phyloP scores from a whole-genome alignment of 2,329 filamentous ascomycete species.

The Aspergillus clavatus region DNA sequence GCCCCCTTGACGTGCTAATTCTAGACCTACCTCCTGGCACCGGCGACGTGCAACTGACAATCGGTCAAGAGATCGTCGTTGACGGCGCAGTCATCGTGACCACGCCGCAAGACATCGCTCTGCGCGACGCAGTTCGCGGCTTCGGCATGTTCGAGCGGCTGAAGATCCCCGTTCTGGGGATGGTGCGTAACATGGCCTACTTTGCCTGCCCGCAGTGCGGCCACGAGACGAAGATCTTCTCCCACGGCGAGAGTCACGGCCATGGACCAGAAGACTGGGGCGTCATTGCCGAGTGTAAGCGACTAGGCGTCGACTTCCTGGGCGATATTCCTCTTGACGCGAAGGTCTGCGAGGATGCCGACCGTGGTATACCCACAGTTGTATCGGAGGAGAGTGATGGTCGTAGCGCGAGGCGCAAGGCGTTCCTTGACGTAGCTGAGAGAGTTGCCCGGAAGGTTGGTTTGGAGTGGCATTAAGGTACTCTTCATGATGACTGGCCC shows the following conservation, averaged over 20 bases:
- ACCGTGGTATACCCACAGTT: constrained; percentile 82
- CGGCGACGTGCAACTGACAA: constrained; percentile 93
- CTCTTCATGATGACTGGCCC: background rate
- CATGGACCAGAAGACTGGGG: constrained; percentile 48
- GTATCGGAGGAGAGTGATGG: constrained; percentile 66
- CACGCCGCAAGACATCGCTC: constrained; percentile 86
- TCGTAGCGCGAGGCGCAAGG: constrained; percentile 62
- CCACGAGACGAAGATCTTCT: constrained; percentile 70
- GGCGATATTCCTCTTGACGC: constrained; percentile 86
- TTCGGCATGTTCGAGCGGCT: constrained; percentile 91
- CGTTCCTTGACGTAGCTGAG: constrained; percentile 68
- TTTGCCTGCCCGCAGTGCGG: constrained; percentile 77
- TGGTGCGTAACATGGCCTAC: constrained; percentile 88
- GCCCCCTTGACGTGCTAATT: constrained; percentile 78
- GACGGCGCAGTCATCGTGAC: constrained; percentile 82
- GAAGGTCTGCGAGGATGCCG: constrained; percentile 79
- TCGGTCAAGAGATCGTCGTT: constrained; percentile 87
- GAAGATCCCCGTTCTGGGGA: constrained; percentile 69
- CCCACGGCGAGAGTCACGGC: constrained; percentile 33
- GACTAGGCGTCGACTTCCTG: constrained; percentile 71
- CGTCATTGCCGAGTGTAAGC: constrained; percentile 63
- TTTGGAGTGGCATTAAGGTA: constrained; percentile 32
- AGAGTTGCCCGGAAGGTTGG: constrained; percentile 44
- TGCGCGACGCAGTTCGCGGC: constrained; percentile 87
- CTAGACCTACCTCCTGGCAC: constrained; percentile 91